Conservation (phyloP, 2,329 filamentous ascomycete genomes). For the Venturia effusa region DNA sequence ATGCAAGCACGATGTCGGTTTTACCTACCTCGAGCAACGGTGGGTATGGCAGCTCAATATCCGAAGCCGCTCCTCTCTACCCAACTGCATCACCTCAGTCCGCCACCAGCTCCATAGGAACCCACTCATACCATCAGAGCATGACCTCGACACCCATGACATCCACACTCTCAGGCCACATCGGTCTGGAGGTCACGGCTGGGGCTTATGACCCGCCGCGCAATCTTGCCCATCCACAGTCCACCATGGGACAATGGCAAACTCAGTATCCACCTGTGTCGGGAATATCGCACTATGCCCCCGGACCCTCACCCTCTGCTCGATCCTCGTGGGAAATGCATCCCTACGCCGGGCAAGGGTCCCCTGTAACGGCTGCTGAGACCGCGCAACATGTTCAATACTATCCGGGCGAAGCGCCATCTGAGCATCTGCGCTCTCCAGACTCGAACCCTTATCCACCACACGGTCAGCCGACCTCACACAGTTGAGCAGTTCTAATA, state of each 20-base stretch:
- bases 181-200: conserved; percentile 7
- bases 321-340: conserved; percentile 11
- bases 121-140: conserved; percentile 32
- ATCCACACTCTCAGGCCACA: conserved; percentile 23
- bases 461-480: conserved; percentile 10
- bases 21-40: conserved; percentile 3
- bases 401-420: conserved; percentile 1
- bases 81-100: conserved; percentile 39
- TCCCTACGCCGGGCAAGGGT: conserved; percentile 4
- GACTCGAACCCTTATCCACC: conserved; percentile 2
- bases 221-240: not conserved
- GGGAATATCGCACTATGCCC: conserved; percentile 5
- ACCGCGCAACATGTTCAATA: conserved; percentile 7
- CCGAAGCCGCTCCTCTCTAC: conserved; percentile 36
- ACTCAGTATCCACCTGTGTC: conserved; percentile 6
- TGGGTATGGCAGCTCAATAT: conserved; percentile 23
- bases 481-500: conserved; percentile 6
- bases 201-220: conserved; percentile 1
- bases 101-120: conserved; percentile 32
- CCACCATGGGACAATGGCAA: conserved; percentile 9
- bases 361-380: conserved; percentile 2
- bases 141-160: conserved; percentile 34
- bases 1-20: conserved; percentile 15
- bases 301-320: conserved; percentile 4
- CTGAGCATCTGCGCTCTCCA: conserved; percentile 4